These are phyloP conservation scores for Cercis canadensis DNA, from an alignment of 306 rosid species.

Conservation along the genomic window DNA sequence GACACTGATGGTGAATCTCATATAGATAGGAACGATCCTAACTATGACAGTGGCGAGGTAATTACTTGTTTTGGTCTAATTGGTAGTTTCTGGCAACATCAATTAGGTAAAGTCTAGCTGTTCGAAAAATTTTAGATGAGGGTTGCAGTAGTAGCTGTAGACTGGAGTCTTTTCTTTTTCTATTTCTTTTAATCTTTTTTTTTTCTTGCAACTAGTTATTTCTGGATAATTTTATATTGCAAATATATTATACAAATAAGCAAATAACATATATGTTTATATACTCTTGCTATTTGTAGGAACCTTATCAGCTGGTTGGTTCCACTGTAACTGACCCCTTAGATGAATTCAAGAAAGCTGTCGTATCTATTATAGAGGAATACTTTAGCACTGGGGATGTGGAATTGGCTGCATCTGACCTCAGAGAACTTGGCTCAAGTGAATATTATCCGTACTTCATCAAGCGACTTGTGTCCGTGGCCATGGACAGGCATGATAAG, in stretches of 20 bases:
- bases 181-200: neutral
- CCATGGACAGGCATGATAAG: conserved; percentile 97
- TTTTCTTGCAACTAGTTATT: neutral
- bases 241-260: neutral
- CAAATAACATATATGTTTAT: neutral
- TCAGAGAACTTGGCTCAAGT: conserved; percentile 87
- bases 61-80: conserved; percentile 6
- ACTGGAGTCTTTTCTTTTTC: neutral
- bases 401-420: conserved; percentile 84
- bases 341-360: conserved; percentile 91
- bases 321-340: conserved; percentile 80
- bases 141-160: neutral
- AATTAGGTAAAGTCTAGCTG: neutral
- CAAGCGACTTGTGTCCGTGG: conserved; percentile 91
- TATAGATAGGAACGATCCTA: conserved; percentile 51
- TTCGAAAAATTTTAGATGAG: neutral
- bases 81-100: neutral
- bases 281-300: conserved; percentile 54
- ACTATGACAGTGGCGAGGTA: conserved; percentile 57
- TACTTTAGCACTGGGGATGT: conserved; percentile 90
- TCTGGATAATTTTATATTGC: neutral
- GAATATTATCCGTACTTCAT: conserved; percentile 89
- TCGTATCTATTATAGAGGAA: conserved; percentile 83
- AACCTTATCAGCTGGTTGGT: conserved; percentile 93
- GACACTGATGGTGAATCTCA: conserved; percentile 47